Evolutionary conservation across 495 filamentous ascomycete genomes (phyloP).

Genomic region (Lichina pygmaea): DNA sequence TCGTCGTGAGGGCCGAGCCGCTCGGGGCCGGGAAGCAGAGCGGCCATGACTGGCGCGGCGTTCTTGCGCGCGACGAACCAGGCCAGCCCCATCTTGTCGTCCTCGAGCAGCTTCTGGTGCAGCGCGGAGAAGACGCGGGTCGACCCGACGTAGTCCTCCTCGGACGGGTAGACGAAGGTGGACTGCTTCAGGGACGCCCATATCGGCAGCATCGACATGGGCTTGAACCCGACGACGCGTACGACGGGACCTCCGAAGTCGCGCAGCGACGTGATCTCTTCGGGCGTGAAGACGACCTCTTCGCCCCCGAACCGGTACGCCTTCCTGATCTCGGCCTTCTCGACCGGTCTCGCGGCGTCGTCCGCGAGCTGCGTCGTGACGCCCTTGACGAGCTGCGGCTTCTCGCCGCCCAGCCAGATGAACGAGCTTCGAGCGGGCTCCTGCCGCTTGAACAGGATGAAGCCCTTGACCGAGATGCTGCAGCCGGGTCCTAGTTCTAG

Average conservation of each 20-base stretch:
- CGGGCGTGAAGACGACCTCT: constrained; percentile 56
- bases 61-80: constrained; percentile 78
- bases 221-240: constrained; percentile 86
- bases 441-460: constrained; percentile 66
- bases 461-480: constrained; percentile 76
- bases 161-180: constrained; percentile 82
- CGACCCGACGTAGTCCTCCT: constrained; percentile 69
- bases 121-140: constrained; percentile 80
- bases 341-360: constrained; percentile 44
- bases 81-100: constrained; percentile 53
- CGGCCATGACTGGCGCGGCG: constrained; percentile 47
- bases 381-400: constrained; percentile 48
- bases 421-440: constrained; percentile 52
- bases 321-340: constrained; percentile 62
- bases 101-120: constrained; percentile 57
- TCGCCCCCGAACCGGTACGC: constrained; percentile 92
- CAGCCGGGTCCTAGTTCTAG: constrained; percentile 69
- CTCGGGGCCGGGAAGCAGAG: constrained; percentile 50
- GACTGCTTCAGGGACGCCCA: constrained; percentile 74
- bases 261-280: constrained; percentile 51
- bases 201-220: constrained; percentile 39
- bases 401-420: constrained; percentile 64
- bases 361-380: constrained; percentile 46
- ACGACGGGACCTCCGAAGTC: constrained; percentile 49
- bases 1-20: constrained; percentile 35